Evolutionary conservation across 2,329 filamentous ascomycete genomes (phyloP).

Genomic region (Trichoderma asperellum): DNA sequence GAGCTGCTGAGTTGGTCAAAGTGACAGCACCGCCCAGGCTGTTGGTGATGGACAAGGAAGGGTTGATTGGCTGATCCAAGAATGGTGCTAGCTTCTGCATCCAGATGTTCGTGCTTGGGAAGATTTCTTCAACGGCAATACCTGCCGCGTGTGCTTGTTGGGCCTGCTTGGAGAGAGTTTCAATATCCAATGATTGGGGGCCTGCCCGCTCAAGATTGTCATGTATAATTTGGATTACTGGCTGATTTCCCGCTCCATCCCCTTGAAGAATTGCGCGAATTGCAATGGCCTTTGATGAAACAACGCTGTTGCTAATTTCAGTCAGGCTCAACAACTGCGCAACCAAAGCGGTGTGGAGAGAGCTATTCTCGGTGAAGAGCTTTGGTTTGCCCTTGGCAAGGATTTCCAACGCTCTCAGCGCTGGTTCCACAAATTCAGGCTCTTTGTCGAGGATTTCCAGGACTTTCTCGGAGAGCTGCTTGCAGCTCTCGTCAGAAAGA

Average conservation of each 20-base stretch:
- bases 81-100: slow-evolving; percentile 61
- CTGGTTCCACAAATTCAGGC: slow-evolving; percentile 36
- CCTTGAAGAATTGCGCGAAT: slow-evolving; percentile 54
- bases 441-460: slow-evolving; percentile 40
- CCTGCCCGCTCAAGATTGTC: slow-evolving; percentile 57
- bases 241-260: slow-evolving; percentile 47
- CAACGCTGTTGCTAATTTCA: slow-evolving; percentile 49
- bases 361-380: slow-evolving; percentile 50
- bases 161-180: slow-evolving; percentile 40
- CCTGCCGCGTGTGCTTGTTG: slow-evolving; percentile 40
- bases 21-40: slow-evolving; percentile 71
- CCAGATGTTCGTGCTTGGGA: slow-evolving; percentile 71
- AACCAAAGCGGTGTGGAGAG: slow-evolving; percentile 54
- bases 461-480: slow-evolving; percentile 43
- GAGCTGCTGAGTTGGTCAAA: slow-evolving; percentile 48
- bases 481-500: slow-evolving; percentile 43
- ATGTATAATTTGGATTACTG: slow-evolving; percentile 57
- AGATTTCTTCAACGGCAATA: slow-evolving; percentile 50
- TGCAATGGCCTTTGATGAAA: slow-evolving; percentile 47
- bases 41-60: slow-evolving; percentile 74
- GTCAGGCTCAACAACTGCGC: slow-evolving; percentile 58
- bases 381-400: slow-evolving; percentile 51
- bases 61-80: slow-evolving; percentile 56
- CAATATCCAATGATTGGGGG: slow-evolving; percentile 50
- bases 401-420: slow-evolving; percentile 53